These are phyloP conservation scores for Pleurozium schreberi DNA, from an alignment of 225 moss, liverwort and hornwort species.

Conservation along the genomic window DNA sequence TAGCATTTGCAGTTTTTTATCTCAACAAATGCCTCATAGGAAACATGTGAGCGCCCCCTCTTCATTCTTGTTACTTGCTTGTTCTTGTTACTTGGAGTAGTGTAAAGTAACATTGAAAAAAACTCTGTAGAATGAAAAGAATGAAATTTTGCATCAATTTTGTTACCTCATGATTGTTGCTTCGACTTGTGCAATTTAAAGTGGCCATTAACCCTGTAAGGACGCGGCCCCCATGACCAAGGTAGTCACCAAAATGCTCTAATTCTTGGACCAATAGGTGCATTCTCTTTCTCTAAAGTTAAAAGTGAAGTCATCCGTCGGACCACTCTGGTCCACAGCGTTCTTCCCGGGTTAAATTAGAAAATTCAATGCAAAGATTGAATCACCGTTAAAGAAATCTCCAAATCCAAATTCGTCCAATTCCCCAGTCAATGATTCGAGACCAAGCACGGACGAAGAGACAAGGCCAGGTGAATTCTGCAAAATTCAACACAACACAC, in stretches of 20 bases:
- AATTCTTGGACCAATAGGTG: too few species aligned
- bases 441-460: constrained; percentile 61
- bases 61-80: background rate
- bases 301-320: too few species aligned
- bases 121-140: background rate
- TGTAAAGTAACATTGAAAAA: background rate
- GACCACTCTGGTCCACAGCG: too few species aligned
- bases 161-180: background rate
- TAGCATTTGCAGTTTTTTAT: background rate
- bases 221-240: too few species aligned
- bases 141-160: background rate
- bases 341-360: too few species aligned
- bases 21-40: background rate
- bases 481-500: background rate
- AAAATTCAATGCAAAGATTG: background rate
- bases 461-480: constrained; percentile 63
- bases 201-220: too few species aligned
- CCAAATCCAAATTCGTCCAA: constrained; percentile 69
- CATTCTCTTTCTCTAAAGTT: too few species aligned
- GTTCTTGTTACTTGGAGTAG: background rate
- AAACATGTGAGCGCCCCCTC: background rate
- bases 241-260: too few species aligned
- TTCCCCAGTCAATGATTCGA: constrained; percentile 64
- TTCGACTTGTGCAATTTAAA: background rate
- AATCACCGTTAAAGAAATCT: constrained; percentile 61